Evolutionary conservation across 1,284 basidiomycete genomes (phyloP), one percentile per base, ranked within the genome.

Genomic region (Ceraceosorus guamensis): DNA sequence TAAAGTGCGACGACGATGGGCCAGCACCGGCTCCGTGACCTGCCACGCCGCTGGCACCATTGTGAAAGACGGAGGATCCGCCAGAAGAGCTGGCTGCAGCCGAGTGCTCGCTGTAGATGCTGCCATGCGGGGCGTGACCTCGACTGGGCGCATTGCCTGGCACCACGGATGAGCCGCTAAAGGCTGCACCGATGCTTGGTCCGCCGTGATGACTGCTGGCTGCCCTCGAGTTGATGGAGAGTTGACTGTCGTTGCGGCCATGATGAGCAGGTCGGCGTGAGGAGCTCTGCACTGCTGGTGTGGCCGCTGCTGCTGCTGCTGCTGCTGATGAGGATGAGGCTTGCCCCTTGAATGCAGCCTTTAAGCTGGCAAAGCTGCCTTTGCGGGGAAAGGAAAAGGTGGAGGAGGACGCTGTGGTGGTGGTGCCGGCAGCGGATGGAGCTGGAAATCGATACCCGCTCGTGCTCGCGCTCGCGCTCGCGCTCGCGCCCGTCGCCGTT

Each of bases 41-140:
- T 24, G 24, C 24, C 24, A 24, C 24, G 24, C 24, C 24, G 24
- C 8, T 11, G n/a, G n/a, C 7, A 53, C 46, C 37, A 34, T 56
- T 54, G 5, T 48, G 58, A 24, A 63, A 46, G 39, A 46, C 56
- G 7, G 52, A 47, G 45, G 57, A 57, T 45, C 55, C 59, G 16
- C 55, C 62, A 5, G 62, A 59, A 33, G 60, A 62, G 50, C 62
- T 64, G 14, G 61, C 50, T 4, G 60, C 62, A 32, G 48, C 41
- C 2, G 62, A 64, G 43, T 60, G 62, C 34, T 66, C 65, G 32
- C 62, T 63, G 24, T 63, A 60, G 37, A 47, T 63, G 18, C 61
- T 63, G 7, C 53, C 48, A 3, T 56, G 61, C 14, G 54, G 56
- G 6, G 53, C 58, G 47, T 66, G 65, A 24, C 24, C 24, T 24